phyloP scores from a whole-genome alignment of 1,284 basidiomycete genomes.

The Malassezia vespertilionis region DNA sequence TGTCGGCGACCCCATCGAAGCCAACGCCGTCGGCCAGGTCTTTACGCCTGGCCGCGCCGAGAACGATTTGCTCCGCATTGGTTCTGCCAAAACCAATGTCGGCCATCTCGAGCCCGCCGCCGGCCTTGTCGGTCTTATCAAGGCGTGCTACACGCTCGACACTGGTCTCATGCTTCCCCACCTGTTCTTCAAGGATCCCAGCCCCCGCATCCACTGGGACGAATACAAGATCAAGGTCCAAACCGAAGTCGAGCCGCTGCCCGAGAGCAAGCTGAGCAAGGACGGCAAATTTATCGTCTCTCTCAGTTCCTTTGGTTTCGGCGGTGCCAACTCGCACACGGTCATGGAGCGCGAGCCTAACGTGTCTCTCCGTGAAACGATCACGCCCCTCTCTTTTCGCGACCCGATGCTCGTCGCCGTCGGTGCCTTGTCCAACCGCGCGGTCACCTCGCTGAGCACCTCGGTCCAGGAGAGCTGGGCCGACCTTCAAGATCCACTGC shows the following conservation, averaged over 20 bases:
- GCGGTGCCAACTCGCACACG: constrained; percentile 22
- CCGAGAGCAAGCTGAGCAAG: constrained; percentile 13
- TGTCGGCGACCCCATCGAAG: constrained; percentile 23
- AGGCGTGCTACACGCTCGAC: constrained; percentile 16
- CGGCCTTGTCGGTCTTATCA: constrained; percentile 20
- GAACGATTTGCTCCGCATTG: constrained; percentile 15
- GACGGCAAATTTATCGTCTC: constrained; percentile 18
- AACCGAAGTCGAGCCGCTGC: constrained; percentile 12
- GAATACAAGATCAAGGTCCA: constrained; percentile 16
- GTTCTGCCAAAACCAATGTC: constrained; percentile 22
- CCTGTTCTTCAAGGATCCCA: constrained; percentile 15
- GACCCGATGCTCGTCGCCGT: constrained; percentile 16
- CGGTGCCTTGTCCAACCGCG: constrained; percentile 18
- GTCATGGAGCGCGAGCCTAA: constrained; percentile 20
- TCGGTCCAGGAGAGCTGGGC: constrained; percentile 9
- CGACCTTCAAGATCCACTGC: constrained; percentile 1
- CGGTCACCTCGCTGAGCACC: constrained; percentile 9
- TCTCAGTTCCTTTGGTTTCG: constrained; percentile 20
- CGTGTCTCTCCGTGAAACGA: neutral
- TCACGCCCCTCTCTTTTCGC: neutral
- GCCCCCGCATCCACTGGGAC: constrained; percentile 17
- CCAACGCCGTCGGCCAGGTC: constrained; percentile 17
- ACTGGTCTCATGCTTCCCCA: constrained; percentile 13
- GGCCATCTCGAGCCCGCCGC: constrained; percentile 20
- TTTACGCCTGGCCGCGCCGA: constrained; percentile 12